A percentile compares a stretch with the other conserved stretches of the same genome.
Evolutionary conservation across 768 basidiomycete genomes (phyloP).

Genomic region (Termitomyces sp.): DNA sequence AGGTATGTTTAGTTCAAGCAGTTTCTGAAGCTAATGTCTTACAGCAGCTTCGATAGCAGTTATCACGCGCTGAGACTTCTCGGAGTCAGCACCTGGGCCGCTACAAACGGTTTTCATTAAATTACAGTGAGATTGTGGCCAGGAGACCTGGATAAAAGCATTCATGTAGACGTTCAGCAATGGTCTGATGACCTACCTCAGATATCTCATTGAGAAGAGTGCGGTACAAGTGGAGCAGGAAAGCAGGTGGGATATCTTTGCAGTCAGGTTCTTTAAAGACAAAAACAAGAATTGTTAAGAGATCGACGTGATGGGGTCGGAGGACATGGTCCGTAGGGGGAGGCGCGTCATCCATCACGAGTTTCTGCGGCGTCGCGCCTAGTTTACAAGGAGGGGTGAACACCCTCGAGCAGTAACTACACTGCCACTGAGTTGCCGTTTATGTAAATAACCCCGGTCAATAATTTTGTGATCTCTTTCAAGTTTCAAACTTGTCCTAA

Average conservation of each 20-base stretch:
- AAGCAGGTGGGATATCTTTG: constrained; percentile 48
- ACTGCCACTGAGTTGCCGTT: constrained; percentile 1
- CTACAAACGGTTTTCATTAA: constrained; percentile 38
- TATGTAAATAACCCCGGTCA: not conserved
- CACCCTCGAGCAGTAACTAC: too few relatives aligned
- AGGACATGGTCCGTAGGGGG: constrained; percentile 65
- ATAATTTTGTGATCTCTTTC: not conserved
- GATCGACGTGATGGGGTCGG: constrained; percentile 70
- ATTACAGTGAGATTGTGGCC: constrained; percentile 51
- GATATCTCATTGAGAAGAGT: constrained; percentile 64
- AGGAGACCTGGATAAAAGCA: constrained; percentile 44
- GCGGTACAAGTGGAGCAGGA: constrained; percentile 59
- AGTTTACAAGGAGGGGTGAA: not conserved
- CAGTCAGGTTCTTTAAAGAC: constrained; percentile 56
- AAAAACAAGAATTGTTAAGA: constrained; percentile 59
- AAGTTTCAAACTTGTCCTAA: too few relatives aligned
- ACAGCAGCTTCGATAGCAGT: constrained; percentile 37
- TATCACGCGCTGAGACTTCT: constrained; percentile 39
- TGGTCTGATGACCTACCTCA: constrained; percentile 39
- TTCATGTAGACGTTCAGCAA: not conserved
- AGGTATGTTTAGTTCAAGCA: not conserved
- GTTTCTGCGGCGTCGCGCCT: not conserved
- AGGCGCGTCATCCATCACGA: constrained; percentile 40
- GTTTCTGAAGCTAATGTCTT: not conserved
- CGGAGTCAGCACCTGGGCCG: constrained; percentile 39